Base-by-base conservation (phyloP, 1,284 basidiomycete species). In the Singerocomus inundabilis region DNA sequence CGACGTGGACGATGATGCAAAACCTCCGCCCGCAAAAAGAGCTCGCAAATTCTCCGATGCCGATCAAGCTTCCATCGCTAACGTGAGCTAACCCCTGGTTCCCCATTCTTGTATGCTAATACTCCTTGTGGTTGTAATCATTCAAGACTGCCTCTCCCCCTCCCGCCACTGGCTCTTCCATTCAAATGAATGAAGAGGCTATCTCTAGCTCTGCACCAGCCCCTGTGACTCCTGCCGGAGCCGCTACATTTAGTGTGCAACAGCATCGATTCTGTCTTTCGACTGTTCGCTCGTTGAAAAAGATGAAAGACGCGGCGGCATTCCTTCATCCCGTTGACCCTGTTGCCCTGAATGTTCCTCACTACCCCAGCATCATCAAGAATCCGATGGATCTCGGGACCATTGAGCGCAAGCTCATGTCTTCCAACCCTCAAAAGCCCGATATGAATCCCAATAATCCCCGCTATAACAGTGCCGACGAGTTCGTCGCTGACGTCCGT, bases 321-420 rank as follows among this genome's bases (percentile, higher is more conserved):
- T 99, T 99, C 73, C 71, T 90, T 46, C 76, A 76, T 47, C 95
- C 97, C 16, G 97, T 99, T 52, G 95, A 99, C 66, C 80, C 86
- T n/a, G 79, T 96, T 56, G 87, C 83, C 1, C 81, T 98, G 56
- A 86, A 85, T 59, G 90, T 99, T 54, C 97, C 94, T 12, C 93
- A 96, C 66, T 99, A 99, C 64, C 81, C 81, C 39, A 79, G 79
- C 48, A 84, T 98, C 64, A 85, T 99, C 72, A 89, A 85, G 62
- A 81, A 80, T 30, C 97, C 97, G 0, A 98, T 98, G 92, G 97
- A 99, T 68, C 81, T 99, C 44, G 80, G 84, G n/a, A 97, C 95
- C 21, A 82, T 98, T 55, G 96, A 98, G 71, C 82, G 82, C 61
- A 97, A 98, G 72, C 77, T 98, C 34, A 65, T 70, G 28, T 82